These are phyloP conservation scores for Strobilomyces confusus DNA, from an alignment of 768 basidiomycete species.

Conservation along the genomic window DNA sequence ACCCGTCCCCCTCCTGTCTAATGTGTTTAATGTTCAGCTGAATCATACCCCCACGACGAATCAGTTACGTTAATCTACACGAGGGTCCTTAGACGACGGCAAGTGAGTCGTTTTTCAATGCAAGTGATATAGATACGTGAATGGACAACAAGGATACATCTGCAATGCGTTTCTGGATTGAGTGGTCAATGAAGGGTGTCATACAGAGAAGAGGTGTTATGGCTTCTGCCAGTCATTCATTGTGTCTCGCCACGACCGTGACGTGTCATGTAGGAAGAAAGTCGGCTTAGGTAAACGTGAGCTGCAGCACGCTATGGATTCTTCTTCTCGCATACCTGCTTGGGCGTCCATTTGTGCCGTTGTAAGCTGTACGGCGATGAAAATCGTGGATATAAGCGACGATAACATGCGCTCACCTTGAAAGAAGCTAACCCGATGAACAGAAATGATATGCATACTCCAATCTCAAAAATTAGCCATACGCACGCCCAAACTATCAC, in stretches of 20 bases:
- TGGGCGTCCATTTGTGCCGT: constrained; percentile 47
- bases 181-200: constrained; percentile 5
- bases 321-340: constrained; percentile 56
- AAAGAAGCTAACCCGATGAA: constrained; percentile 81
- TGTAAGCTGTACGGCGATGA: constrained; percentile 31
- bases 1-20: not conserved
- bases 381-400: not conserved
- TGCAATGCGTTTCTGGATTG: constrained; percentile 17
- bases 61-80: constrained; percentile 32
- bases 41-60: not conserved
- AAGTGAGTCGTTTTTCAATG: constrained; percentile 22
- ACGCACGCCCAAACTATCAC: constrained; percentile 74
- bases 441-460: constrained; percentile 70
- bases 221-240: not conserved
- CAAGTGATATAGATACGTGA: constrained; percentile 30
- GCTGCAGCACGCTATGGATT: not conserved
- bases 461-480: constrained; percentile 80
- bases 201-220: constrained; percentile 12
- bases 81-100: constrained; percentile 11
- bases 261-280: constrained; percentile 56
- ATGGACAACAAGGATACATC: constrained; percentile 25
- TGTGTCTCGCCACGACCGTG: not conserved
- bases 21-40: not conserved
- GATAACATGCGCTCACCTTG: constrained; percentile 50
- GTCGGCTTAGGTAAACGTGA: constrained; percentile 36